Evolutionary conservation across 257 asterid genomes (phyloP), one percentile per base, ranked within the genome.

Genomic region (Penstemon barbatus): DNA sequence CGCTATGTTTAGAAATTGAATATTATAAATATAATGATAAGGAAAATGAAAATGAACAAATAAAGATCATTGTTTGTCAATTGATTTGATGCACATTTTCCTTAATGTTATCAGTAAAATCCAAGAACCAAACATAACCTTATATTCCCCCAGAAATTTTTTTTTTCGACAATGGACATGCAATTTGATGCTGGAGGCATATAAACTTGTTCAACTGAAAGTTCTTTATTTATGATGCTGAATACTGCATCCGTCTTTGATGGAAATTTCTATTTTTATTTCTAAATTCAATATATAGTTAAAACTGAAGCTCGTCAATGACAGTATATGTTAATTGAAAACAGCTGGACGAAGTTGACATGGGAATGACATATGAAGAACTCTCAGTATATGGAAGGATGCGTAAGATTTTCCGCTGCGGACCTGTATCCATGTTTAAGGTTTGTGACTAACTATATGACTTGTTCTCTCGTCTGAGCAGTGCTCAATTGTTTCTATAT

Each of bases 371-470:
- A 46, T 89, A 90, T 57, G 97, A 90, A 56, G 99, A 92, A 77
- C 94, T 92, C 70, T 92, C 98, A 7, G 90, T 85, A 7, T 86
- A 88, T 51, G 97, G 98, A 77, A 84, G 97, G 86, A 51, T 92
- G 81, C 96, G 98, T 7, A 90, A 92, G 78, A 92, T 90, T 60
- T 93, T 87, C 86, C 92, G 96, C 33, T 88, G 96, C 41, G 99
- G 97, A 36, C 99, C 99, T 48, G 91, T 90, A 36, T 90, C 98
- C 54, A 90, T 93, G 97, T 93, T 93, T 73, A 88, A 93, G 98
- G 98, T 93, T 71, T 18, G 83, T 71, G 52, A 60, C 49, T 48
- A 8, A 48, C n/a, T 15, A 6, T 6, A n/a, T 54, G 9, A 37
- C 54, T 58, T 48, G 5, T 58, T 60, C 19, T 36, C 15, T 5